Conservation (phyloP, 2,329 filamentous ascomycete genomes). For the Cercospora canescens region DNA sequence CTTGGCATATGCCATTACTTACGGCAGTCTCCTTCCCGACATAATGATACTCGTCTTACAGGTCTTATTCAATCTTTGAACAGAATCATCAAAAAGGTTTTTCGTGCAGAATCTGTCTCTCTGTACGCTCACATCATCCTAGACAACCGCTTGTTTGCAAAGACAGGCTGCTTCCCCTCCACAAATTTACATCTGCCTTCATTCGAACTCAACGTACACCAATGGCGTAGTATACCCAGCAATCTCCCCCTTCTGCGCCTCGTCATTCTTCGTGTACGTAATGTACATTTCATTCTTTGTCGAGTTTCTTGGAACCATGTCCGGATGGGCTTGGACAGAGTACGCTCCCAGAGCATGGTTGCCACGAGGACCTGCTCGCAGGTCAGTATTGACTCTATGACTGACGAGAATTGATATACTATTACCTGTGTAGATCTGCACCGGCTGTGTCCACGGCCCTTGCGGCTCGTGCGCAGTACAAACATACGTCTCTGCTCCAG, state of each 20-base stretch:
- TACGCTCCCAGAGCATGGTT: slow-evolving; percentile 18
- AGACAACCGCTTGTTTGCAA: background rate
- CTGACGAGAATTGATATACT: background rate
- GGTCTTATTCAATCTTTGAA: background rate
- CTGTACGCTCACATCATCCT: background rate
- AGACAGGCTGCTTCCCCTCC: background rate
- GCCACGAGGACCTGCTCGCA: slow-evolving; percentile 10
- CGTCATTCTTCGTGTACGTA: slow-evolving; percentile 23
- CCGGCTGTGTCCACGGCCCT: slow-evolving; percentile 27
- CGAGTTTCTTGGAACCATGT: slow-evolving; percentile 9
- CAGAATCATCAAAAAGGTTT: background rate
- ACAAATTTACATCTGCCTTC: background rate
- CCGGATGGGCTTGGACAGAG: slow-evolving; percentile 22
- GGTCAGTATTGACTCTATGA: background rate
- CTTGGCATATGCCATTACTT: background rate
- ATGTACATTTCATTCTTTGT: slow-evolving; percentile 21
- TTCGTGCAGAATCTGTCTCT: background rate
- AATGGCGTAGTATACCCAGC: slow-evolving; percentile 21
- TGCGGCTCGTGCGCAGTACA: slow-evolving; percentile 29
- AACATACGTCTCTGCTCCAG: slow-evolving; percentile 24
- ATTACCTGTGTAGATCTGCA: slow-evolving; percentile 13
- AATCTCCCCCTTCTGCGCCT: slow-evolving; percentile 6
- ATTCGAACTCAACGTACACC: slow-evolving; percentile 22
- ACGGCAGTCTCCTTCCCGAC: background rate
- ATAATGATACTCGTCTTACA: background rate